These are phyloP conservation scores for Linnemannia hyalina DNA, from an alignment of 192 early-diverging fungal species.

Conservation along the genomic window DNA sequence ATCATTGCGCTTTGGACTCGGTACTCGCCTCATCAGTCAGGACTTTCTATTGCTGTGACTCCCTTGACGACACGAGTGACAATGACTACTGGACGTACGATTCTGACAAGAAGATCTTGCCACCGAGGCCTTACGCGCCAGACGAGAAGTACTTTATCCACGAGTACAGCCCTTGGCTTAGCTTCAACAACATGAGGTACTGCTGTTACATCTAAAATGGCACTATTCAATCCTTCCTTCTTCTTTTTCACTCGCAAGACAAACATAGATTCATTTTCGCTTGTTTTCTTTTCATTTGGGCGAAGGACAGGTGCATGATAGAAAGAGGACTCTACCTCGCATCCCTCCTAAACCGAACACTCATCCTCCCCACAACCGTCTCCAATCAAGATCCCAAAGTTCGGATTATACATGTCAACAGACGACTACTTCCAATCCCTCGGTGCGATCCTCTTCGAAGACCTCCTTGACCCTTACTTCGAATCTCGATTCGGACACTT, in stretches of 20 bases:
- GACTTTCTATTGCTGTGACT: not conserved
- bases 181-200: conserved; percentile 44
- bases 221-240: not conserved
- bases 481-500: conserved; percentile 21
- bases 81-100: not conserved
- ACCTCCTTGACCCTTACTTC: conserved; percentile 24
- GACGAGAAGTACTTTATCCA: conserved; percentile 34
- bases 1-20: not conserved
- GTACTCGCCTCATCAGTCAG: not conserved
- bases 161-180: conserved; percentile 45
- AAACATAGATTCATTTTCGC: not conserved
- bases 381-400: not conserved
- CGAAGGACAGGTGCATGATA: conserved; percentile 26
- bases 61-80: not conserved
- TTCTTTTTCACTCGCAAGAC: not conserved
- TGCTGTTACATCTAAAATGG: too few species aligned
- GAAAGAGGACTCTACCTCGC: conserved; percentile 29
- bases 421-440: conserved; percentile 32
- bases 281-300: not conserved
- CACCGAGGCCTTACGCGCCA: not conserved
- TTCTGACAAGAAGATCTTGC: not conserved
- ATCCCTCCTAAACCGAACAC: conserved; percentile 27
- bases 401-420: conserved; percentile 23
- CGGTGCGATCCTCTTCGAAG: conserved; percentile 26
- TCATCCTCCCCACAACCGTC: conserved; percentile 6